These are phyloP conservation scores for Starmerella asiatica DNA, from an alignment of 805 yeast genomes.

Conservation along the genomic window DNA sequence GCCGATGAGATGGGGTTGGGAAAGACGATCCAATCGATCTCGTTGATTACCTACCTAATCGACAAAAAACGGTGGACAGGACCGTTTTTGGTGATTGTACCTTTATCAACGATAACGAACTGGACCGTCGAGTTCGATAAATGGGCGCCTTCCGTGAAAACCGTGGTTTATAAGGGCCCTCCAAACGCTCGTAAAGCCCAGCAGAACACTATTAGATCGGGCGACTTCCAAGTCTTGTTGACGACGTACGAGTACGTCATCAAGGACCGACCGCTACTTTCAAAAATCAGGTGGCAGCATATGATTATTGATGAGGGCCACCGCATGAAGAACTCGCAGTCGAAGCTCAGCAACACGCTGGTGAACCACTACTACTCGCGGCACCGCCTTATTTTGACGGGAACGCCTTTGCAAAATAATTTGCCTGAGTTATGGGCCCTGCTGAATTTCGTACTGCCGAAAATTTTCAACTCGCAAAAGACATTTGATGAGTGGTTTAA, in stretches of 20 bases:
- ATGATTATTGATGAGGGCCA: conserved; percentile 99
- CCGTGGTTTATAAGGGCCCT: conserved; percentile 82
- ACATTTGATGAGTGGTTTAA: conserved; percentile 98
- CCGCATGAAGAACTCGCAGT: conserved; percentile 86
- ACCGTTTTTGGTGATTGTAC: conserved; percentile 87
- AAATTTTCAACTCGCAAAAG: conserved; percentile 90
- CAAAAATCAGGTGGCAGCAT: conserved; percentile 82
- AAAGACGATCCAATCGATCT: conserved; percentile 88
- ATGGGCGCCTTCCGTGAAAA: conserved; percentile 85
- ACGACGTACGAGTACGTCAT: conserved; percentile 93
- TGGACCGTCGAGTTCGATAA: conserved; percentile 94
- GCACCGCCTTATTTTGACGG: conserved; percentile 81
- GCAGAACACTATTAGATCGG: conserved; percentile 53
- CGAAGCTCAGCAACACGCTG: conserved; percentile 74
- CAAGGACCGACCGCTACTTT: conserved; percentile 67
- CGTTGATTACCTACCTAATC: conserved; percentile 68
- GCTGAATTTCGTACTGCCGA: conserved; percentile 85
- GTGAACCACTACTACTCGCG: conserved; percentile 73
- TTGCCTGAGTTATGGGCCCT: conserved; percentile 95
- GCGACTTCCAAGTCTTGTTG: conserved; percentile 78
- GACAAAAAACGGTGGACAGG: conserved; percentile 66
- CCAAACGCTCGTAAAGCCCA: conserved; percentile 73
- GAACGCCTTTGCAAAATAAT: conserved; percentile 92
- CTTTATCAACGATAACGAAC: conserved; percentile 82
- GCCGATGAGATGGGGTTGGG: conserved; percentile 99